These are phyloP conservation scores for Mrakia gelida DNA, from an alignment of 768 basidiomycete species.

Conservation along the genomic window DNA sequence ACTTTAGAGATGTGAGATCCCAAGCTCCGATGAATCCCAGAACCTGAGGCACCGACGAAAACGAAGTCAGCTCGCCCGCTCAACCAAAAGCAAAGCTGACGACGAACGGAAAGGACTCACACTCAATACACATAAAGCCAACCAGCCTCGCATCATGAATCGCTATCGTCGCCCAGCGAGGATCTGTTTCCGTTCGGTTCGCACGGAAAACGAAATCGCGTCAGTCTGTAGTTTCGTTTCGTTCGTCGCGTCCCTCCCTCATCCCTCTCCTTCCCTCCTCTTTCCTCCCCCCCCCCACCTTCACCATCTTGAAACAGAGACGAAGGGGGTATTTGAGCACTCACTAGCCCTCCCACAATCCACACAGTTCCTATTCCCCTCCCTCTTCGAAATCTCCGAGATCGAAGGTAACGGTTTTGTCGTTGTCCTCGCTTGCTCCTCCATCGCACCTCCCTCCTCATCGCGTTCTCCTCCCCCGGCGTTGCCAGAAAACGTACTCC, in stretches of 20 bases:
- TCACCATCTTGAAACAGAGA: no score
- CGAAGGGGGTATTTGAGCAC: no score
- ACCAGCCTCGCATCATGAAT: constrained; percentile 11
- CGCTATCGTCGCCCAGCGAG: constrained; percentile 28
- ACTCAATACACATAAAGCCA: constrained; percentile 29
- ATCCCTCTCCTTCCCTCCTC: background rate
- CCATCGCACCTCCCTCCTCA: background rate
- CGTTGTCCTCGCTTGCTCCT: constrained; percentile 6
- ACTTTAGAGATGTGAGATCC: constrained; percentile 30
- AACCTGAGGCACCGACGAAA: background rate
- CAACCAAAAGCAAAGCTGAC: no score
- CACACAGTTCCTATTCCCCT: background rate
- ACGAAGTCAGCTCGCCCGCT: background rate
- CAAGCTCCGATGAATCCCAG: constrained; percentile 18
- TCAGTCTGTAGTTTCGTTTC: background rate
- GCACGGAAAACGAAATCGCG: background rate
- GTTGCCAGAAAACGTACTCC: background rate
- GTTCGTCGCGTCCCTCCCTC: no score
- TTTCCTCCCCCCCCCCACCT: no score
- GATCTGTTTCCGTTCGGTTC: constrained; percentile 1
- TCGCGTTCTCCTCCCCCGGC: background rate
- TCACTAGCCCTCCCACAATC: constrained; percentile 28
- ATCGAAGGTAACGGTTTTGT: background rate
- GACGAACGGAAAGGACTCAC: background rate
- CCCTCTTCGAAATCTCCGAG: constrained; percentile 11